Conservation (phyloP, 441 rosid genomes). For the Corymbia calophylla region DNA sequence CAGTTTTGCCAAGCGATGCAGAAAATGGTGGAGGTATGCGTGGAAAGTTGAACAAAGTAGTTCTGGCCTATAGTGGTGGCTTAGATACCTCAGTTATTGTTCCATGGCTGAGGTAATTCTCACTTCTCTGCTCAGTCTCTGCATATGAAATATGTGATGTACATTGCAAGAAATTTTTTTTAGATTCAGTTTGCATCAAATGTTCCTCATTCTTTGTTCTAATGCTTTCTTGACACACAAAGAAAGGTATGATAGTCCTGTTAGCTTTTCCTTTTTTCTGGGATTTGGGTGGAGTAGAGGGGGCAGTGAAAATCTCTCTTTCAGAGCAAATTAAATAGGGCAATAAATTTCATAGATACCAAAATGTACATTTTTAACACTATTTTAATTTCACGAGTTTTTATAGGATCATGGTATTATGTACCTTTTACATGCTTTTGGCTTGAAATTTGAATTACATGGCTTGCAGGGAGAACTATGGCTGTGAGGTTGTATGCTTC, state of each 20-base stretch:
- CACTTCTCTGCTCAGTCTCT: not conserved
- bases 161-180: not conserved
- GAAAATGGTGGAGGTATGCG: conserved; percentile 39
- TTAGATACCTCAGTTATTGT: conserved; percentile 94
- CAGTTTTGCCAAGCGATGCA: conserved; percentile 38
- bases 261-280: not conserved
- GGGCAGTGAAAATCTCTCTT: not conserved
- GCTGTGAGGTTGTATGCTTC: conserved; percentile 98
- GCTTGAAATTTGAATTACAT: not conserved
- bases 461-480: conserved; percentile 71
- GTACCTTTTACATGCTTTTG: not conserved
- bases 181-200: not conserved
- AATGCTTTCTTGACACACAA: not conserved
- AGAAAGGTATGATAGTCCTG: not conserved
- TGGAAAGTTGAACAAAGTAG: conserved; percentile 82
- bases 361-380: not conserved
- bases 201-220: not conserved
- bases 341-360: not conserved
- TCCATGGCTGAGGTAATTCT: conserved; percentile 80
- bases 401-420: not conserved
- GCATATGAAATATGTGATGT: not conserved
- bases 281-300: not conserved
- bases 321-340: not conserved
- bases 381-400: not conserved
- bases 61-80: conserved; percentile 93